Conservation (phyloP, 345 rosid genomes). For the Mangifera indica region DNA sequence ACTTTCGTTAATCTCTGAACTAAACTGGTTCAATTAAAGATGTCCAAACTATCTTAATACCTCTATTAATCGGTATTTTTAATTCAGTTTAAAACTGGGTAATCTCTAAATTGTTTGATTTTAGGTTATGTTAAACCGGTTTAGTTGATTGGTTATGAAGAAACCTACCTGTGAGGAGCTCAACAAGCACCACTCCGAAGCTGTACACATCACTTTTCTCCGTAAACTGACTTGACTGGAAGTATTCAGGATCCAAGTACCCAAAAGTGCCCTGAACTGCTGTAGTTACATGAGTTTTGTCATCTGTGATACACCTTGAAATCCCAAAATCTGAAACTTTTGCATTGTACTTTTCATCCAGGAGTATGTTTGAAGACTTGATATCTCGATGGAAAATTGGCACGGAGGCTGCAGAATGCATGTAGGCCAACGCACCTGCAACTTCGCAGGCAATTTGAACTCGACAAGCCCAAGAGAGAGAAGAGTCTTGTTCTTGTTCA, state of each 20-base stretch:
- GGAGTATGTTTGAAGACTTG: slow-evolving; percentile 33
- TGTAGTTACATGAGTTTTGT: slow-evolving; percentile 26
- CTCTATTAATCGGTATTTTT: no score
- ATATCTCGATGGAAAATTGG: slow-evolving; percentile 39
- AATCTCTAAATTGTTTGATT: no score
- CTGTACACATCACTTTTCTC: slow-evolving; percentile 27
- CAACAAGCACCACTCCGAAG: slow-evolving; percentile 17
- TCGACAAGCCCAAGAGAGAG: slow-evolving; percentile 28
- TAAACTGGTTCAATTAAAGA: no score
- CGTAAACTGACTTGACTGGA: slow-evolving; percentile 21
- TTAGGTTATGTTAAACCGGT: no score
- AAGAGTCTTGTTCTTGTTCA: neutral
- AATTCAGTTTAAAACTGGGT: no score
- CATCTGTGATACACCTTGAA: slow-evolving; percentile 14
- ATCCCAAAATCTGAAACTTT: slow-evolving; percentile 23
- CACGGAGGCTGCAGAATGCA: slow-evolving; percentile 34
- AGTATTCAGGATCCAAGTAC: slow-evolving; percentile 28
- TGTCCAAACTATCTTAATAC: no score
- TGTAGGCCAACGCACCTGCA: slow-evolving; percentile 29
- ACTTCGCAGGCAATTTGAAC: slow-evolving; percentile 33
- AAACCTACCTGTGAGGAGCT: slow-evolving; percentile 10
- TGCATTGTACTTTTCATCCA: slow-evolving; percentile 22
- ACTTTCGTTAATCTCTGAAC: no score
- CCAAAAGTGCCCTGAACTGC: slow-evolving; percentile 24
- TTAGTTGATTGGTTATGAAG: no score